These are phyloP conservation scores for Paecilomyces variotii DNA, from an alignment of 2,329 filamentous ascomycete genomes.

Conservation along the genomic window DNA sequence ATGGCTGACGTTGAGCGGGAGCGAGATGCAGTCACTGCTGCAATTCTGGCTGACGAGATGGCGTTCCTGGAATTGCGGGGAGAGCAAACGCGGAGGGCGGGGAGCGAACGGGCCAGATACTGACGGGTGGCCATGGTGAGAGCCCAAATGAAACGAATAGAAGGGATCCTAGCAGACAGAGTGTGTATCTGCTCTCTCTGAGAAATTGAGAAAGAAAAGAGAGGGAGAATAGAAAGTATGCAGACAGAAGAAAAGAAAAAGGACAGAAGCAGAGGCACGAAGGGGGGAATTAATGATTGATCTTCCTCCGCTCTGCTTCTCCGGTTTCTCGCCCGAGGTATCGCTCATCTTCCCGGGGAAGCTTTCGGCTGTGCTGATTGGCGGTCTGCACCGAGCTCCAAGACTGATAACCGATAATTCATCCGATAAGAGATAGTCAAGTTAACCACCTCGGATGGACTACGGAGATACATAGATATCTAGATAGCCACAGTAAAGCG, in stretches of 20 bases:
- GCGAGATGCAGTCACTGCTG: constrained; percentile 12
- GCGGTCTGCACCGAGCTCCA: neutral
- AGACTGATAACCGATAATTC: neutral
- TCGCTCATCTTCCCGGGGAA: neutral
- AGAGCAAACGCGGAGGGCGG: constrained; percentile 28
- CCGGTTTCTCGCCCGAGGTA: neutral
- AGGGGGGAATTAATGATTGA: neutral
- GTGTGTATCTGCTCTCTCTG: neutral
- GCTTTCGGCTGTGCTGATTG: neutral
- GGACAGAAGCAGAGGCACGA: neutral
- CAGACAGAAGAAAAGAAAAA: neutral
- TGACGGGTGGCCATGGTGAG: constrained; percentile 30
- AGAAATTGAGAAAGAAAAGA: neutral
- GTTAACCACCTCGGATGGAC: neutral
- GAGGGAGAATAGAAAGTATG: neutral
- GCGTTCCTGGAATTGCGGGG: constrained; percentile 26
- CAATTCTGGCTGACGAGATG: constrained; percentile 14
- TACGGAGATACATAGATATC: neutral
- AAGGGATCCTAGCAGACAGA: neutral
- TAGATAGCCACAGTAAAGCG: neutral
- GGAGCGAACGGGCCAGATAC: constrained; percentile 28
- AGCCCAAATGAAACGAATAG: neutral
- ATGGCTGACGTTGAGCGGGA: neutral
- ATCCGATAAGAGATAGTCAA: neutral
- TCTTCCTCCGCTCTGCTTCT: neutral